Percentiles rank a stretch among this genome's conserved stretches.
Conservation (phyloP, 108 stramenopile genomes). For the Cylindrotheca closterium region DNA sequence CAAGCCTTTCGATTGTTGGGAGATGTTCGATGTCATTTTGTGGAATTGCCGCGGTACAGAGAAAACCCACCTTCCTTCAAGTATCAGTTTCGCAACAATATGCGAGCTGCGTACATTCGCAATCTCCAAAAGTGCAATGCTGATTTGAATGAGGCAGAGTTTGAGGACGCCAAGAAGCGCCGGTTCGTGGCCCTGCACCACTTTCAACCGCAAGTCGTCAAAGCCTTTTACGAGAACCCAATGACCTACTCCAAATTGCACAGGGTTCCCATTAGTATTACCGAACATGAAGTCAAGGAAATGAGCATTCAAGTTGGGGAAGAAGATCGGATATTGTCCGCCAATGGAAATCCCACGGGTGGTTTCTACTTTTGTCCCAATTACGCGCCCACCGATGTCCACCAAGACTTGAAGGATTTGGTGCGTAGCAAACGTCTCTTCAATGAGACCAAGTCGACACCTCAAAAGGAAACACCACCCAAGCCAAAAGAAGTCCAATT, state of each 20-base stretch:
- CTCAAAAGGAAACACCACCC: neutral
- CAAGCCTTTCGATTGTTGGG: slow-evolving; percentile 38
- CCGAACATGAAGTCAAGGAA: slow-evolving; percentile 24
- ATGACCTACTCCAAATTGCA: slow-evolving; percentile 19
- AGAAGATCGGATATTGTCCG: slow-evolving; percentile 30
- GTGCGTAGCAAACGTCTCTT: slow-evolving; percentile 7
- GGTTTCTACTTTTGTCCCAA: slow-evolving; percentile 36
- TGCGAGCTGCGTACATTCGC: slow-evolving; percentile 36
- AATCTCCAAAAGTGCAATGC: slow-evolving; percentile 22
- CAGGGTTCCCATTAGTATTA: slow-evolving; percentile 40
- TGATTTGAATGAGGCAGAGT: neutral
- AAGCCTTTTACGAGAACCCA: slow-evolving; percentile 34
- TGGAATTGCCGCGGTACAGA: slow-evolving; percentile 28
- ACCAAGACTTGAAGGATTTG: slow-evolving; percentile 36
- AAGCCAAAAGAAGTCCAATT: neutral
- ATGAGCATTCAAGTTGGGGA: slow-evolving; percentile 19
- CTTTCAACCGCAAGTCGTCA: slow-evolving; percentile 42
- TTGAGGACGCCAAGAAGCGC: slow-evolving; percentile 10
- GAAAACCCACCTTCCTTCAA: slow-evolving; percentile 24
- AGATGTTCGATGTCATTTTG: slow-evolving; percentile 34
- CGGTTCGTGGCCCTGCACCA: slow-evolving; percentile 43
- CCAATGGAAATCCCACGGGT: slow-evolving; percentile 20
- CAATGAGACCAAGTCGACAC: neutral
- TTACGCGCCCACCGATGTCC: slow-evolving; percentile 24
- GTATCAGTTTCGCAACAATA: slow-evolving; percentile 31